These are phyloP conservation scores for Botryosphaeria agaves DNA, from an alignment of 2,329 filamentous ascomycete species.

Conservation along the genomic window DNA sequence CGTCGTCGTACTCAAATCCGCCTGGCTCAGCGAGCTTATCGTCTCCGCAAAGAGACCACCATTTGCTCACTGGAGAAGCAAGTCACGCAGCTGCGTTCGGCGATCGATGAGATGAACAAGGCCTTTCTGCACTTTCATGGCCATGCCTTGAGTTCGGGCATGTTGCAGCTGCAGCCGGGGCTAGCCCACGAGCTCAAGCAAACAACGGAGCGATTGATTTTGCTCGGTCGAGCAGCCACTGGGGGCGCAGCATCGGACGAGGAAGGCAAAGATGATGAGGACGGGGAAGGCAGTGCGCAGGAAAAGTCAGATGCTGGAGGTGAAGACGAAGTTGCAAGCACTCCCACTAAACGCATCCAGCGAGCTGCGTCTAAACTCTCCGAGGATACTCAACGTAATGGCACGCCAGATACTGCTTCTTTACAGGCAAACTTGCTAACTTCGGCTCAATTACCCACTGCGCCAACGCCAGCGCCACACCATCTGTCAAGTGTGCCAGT, in stretches of 20 bases:
- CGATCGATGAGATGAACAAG: conserved; percentile 57
- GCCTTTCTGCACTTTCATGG: conserved; percentile 53
- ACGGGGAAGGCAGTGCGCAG: conserved; percentile 9
- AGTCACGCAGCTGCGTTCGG: conserved; percentile 49
- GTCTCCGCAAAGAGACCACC: conserved; percentile 67
- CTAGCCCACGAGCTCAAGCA: conserved; percentile 39
- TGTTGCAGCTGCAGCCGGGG: conserved; percentile 38
- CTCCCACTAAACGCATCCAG: too few relatives aligned
- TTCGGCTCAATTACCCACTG: too few relatives aligned
- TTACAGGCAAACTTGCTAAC: too few relatives aligned
- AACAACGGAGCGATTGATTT: conserved; percentile 40
- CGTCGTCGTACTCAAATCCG: conserved; percentile 76
- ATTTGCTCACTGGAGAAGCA: conserved; percentile 56
- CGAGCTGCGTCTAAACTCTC: too few relatives aligned
- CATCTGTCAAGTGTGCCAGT: too few relatives aligned
- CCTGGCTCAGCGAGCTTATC: conserved; percentile 70
- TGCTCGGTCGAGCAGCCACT: conserved; percentile 32
- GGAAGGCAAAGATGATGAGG: conserved; percentile 10
- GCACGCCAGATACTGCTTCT: too few relatives aligned
- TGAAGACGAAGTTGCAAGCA: too few relatives aligned
- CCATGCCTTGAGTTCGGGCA: conserved; percentile 37
- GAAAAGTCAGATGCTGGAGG: too few relatives aligned
- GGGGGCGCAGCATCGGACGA: conserved; percentile 10
- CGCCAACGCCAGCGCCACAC: too few relatives aligned
- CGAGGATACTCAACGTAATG: too few relatives aligned